Conservation (phyloP, 805 yeast genomes). For the Gaillardinia entomophila region DNA sequence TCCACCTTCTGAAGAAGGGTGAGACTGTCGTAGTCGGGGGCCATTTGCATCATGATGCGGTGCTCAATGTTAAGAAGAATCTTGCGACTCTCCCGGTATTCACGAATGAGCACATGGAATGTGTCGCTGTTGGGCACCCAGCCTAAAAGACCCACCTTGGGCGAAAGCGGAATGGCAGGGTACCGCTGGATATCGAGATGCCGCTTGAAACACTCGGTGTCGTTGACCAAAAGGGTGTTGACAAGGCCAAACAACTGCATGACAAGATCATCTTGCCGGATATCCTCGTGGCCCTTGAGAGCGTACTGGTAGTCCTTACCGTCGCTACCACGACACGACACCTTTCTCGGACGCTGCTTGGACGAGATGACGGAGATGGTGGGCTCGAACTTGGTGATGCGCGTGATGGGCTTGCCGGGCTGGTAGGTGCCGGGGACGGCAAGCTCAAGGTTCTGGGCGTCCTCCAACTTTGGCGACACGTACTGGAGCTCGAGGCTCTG, state of each 20-base stretch:
- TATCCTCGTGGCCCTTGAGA: constrained; percentile 95
- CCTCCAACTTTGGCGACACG: constrained; percentile 84
- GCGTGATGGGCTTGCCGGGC: constrained; percentile 73
- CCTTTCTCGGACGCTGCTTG: constrained; percentile 90
- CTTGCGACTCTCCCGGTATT: constrained; percentile 87
- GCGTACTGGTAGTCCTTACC: constrained; percentile 82
- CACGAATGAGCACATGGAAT: constrained; percentile 86
- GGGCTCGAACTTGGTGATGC: constrained; percentile 74
- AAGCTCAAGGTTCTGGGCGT: constrained; percentile 71
- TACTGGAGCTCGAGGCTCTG: constrained; percentile 85
- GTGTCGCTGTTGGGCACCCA: constrained; percentile 99
- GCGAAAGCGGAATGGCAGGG: constrained; percentile 93
- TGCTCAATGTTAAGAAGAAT: constrained; percentile 89
- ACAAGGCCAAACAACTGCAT: constrained; percentile 97
- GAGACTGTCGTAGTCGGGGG: constrained; percentile 89
- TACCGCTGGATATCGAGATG: constrained; percentile 89
- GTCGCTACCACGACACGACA: constrained; percentile 78
- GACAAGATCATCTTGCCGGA: constrained; percentile 93
- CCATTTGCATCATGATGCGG: constrained; percentile 95
- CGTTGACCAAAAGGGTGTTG: constrained; percentile 80
- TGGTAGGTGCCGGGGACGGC: constrained; percentile 93
- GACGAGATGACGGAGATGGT: constrained; percentile 84
- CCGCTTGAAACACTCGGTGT: constrained; percentile 93
- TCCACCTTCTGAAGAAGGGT: constrained; percentile 91
- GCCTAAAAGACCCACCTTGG: constrained; percentile 91